phyloP scores from a whole-genome alignment of 495 filamentous ascomycete genomes.

The Podospora australis region DNA sequence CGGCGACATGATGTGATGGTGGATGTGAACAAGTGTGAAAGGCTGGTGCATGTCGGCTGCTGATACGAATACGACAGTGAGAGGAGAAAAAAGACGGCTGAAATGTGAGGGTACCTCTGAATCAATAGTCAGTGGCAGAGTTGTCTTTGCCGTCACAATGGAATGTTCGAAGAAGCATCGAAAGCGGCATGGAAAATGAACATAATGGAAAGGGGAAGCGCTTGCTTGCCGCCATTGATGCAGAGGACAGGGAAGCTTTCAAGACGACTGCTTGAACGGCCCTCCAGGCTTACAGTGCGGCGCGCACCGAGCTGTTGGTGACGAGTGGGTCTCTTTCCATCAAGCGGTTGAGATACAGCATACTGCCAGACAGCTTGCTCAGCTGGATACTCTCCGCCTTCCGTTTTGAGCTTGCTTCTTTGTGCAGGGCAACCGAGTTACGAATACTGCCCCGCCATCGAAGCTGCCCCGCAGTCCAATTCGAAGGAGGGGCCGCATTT shows the following conservation, averaged over 20 bases:
- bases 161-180: background rate
- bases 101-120: too few species aligned
- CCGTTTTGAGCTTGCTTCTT: background rate
- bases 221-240: background rate
- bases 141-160: background rate
- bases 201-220: background rate
- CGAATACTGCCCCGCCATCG: slow-evolving; percentile 20
- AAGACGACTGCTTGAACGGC: too few species aligned
- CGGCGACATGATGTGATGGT: too few species aligned
- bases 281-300: too few species aligned
- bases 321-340: too few species aligned
- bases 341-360: background rate
- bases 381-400: slow-evolving; percentile 6
- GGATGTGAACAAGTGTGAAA: too few species aligned
- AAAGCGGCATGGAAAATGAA: background rate
- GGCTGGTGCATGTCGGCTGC: too few species aligned
- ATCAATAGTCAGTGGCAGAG: too few species aligned
- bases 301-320: too few species aligned
- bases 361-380: background rate
- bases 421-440: too few species aligned
- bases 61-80: background rate
- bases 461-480: slow-evolving; percentile 14
- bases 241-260: too few species aligned
- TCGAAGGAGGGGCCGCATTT: slow-evolving; percentile 17
- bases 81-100: background rate